Base-by-base conservation (phyloP, 1,284 basidiomycete genomes). In the Austropuccinia psidii region DNA sequence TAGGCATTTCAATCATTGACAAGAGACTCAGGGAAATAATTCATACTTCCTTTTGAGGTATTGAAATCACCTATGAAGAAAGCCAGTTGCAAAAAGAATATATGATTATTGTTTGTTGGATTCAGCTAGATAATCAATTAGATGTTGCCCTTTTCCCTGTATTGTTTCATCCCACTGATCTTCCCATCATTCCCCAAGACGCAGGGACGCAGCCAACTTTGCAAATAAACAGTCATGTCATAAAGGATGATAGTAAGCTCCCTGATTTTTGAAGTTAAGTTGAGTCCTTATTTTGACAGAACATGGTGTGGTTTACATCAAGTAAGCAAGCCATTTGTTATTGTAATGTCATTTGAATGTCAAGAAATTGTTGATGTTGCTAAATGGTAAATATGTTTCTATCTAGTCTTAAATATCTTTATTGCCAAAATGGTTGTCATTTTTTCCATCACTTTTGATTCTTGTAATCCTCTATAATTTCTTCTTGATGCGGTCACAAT, bases 101-200 rank as follows among this genome's bases (percentile, higher is more conserved):
- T 93, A 68, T 91, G 87, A 62, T 60, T 97, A 52, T 87, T 89
- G n/a, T 91, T 89, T 80, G 93, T 60, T 89, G 86, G 80, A 85
- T 99, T 33, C 95, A 99, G 81, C 87, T 98, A n/a, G 94, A 98
- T 82, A 99, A 98, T 79, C 96, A 99, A 81, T 86, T 99, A 8
- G 95, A 98, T 76, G 96, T 97, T 74, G 93, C 93, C 24, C 82
- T 95, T 17, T 99, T 90, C 84, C 94, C 96, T 0, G 94, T 99
- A 75, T 88, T 98, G 68, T 84, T 99, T 47, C 96, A 98, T 79
- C 96, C 96, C 0, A 94, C 93, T 1, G 91, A 93, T 0, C 86
- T 98, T 47, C 85, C 89, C 3, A 91, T 90, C 80, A 90, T 95
- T 78, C 86, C 87, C 54, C 85, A 85, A 37, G 88, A 87, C 76